A percentile compares a stretch with the other conserved stretches of the same genome.
Conservation (phyloP, 495 filamentous ascomycete species). For the Aspergillus wentii region DNA sequence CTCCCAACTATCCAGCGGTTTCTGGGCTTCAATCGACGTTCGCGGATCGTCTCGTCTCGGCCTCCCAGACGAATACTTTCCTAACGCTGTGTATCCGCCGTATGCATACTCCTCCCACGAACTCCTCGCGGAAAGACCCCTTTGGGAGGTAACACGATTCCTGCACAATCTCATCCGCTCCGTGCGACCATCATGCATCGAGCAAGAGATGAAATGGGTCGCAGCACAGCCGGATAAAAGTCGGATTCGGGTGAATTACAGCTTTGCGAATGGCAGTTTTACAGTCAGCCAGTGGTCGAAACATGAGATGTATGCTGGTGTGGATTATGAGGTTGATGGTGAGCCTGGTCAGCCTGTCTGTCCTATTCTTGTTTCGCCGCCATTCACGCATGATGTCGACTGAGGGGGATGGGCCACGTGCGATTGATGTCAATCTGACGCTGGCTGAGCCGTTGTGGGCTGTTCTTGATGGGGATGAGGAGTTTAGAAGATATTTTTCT, state of each 20-base stretch:
- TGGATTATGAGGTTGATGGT: not conserved
- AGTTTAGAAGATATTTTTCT: conserved; percentile 1
- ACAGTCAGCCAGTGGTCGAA: not conserved
- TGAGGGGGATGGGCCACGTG: not conserved
- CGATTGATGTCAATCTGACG: not conserved
- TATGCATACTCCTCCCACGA: not conserved
- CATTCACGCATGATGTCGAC: not conserved
- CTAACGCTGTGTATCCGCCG: conserved; percentile 3
- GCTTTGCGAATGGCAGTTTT: not conserved
- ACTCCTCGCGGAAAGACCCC: not conserved
- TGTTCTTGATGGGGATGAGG: not conserved
- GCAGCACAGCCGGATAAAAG: not conserved
- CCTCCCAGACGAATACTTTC: conserved; percentile 1
- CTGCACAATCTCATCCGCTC: not conserved
- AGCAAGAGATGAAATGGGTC: not conserved
- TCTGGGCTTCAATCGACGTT: conserved; percentile 5
- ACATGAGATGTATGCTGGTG: not conserved
- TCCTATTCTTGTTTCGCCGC: not conserved
- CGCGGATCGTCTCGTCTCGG: conserved; percentile 1
- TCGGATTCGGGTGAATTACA: not conserved
- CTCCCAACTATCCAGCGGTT: not conserved
- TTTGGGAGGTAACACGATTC: not conserved
- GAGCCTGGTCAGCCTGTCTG: not conserved
- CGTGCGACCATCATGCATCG: not conserved
- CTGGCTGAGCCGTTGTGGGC: not conserved